Percentiles rank a stretch among this genome's conserved stretches.
phyloP scores from a whole-genome alignment of 2,329 filamentous ascomycete species.

The Colletotrichum phormii region DNA sequence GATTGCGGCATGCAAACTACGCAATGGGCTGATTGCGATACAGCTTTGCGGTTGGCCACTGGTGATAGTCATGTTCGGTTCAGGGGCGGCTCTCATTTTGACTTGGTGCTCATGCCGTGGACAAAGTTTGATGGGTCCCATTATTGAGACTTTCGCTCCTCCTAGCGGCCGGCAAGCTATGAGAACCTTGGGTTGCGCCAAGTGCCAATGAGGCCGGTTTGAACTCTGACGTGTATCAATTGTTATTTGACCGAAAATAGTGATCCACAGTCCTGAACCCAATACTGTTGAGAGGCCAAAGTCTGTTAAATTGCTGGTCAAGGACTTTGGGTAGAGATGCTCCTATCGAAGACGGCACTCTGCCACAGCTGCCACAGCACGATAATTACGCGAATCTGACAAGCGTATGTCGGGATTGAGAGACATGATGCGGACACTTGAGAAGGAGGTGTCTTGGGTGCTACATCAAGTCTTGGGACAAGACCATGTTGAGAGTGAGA shows the following conservation, averaged over 20 bases:
- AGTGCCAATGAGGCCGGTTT: neutral
- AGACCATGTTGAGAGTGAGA: neutral
- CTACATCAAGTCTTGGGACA: neutral
- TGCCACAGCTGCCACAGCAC: neutral
- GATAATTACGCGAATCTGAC: too few relatives aligned
- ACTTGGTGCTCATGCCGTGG: neutral
- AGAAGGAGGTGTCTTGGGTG: neutral
- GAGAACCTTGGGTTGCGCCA: neutral
- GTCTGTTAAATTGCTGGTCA: neutral
- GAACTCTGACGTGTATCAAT: neutral
- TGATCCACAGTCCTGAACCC: constrained; percentile 10
- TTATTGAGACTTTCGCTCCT: neutral
- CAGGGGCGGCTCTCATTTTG: constrained; percentile 17
- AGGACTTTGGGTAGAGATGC: neutral
- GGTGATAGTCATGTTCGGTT: neutral
- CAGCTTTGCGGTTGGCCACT: neutral
- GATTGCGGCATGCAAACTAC: constrained; percentile 3
- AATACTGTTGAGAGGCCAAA: neutral
- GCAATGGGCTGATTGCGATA: neutral
- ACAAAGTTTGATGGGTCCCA: neutral
- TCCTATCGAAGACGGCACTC: neutral
- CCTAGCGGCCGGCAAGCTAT: neutral
- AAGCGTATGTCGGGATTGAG: neutral
- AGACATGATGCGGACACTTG: neutral
- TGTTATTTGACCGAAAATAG: neutral